Base-by-base conservation (phyloP, 2,329 filamentous ascomycete species). In the Stachybotrys chartarum region DNA sequence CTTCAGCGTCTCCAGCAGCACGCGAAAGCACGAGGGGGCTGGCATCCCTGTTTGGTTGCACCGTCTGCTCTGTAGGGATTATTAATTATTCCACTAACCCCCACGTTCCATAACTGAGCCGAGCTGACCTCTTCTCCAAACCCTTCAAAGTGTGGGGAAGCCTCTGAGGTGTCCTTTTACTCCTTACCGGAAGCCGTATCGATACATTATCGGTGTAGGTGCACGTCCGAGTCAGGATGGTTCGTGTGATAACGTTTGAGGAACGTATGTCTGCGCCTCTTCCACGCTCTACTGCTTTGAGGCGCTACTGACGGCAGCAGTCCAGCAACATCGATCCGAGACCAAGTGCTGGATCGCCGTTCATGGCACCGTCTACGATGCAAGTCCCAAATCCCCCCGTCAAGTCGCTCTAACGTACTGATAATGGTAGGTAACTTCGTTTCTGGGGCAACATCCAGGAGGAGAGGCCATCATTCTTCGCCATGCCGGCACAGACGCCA, bases 401-500 rank as follows among this genome's bases (percentile, higher is more conserved):
- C 24, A 35, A 35, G 12, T 7, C 17, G 8, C 17, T 35, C 14
- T 5, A 32, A 2, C 14, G 35, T 14, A 5, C 18, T 12, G 7
- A 31, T 35, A 3, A 11, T 30, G 30, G 12, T 35, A 57, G 55
- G 24, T 58, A 4, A 58, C 57, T n/a, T 24, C 24, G 2, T 57
- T 58, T 32, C 14, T 58, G 10, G 47, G 18, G 11, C 44, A 18
- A 17, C 57, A 58, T 30, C 57, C 57, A 1, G 57, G 57, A 31
- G 57, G 57, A 46, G 46, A 55, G 32, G 51, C 50, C 30, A 54
- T 58, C 45, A 53, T 58, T 42, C 55, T 58, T 39, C 51, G 32
- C 46, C 50, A 57, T 39, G 53, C 57, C 3, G 57, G 57, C 11
- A 58, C 53, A 6, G 57, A 58, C n/a, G 57, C 57, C 12, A 57